Evolutionary conservation across 805 yeast genomes (phyloP).

Genomic region (Barnettozyma siamensis): DNA sequence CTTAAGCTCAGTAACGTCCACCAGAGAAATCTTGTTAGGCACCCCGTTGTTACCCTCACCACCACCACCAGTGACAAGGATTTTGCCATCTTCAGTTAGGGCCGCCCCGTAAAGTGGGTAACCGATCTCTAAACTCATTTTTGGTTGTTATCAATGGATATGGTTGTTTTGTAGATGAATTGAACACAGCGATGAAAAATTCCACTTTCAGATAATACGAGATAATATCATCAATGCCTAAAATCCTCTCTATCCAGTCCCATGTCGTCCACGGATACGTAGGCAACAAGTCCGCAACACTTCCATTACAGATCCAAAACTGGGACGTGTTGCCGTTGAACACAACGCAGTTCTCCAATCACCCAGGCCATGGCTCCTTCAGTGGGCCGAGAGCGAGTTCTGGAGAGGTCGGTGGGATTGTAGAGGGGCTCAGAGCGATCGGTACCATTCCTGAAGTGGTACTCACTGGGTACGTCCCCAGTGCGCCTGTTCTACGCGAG

Average conservation of each 20-base stretch:
- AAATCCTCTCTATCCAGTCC: slow-evolving; percentile 61
- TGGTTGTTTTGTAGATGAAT: too few species aligned
- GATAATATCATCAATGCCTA: slow-evolving; percentile 4
- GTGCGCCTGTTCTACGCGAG: slow-evolving; percentile 45
- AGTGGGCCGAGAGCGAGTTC: slow-evolving; percentile 50
- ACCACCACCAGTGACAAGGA: slow-evolving; percentile 89
- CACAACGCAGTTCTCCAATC: slow-evolving; percentile 86
- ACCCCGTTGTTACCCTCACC: slow-evolving; percentile 91
- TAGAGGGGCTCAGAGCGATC: slow-evolving; percentile 47
- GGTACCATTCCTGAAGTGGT: slow-evolving; percentile 49
- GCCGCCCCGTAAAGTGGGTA: slow-evolving; percentile 80
- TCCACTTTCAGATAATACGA: not conserved
- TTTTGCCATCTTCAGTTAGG: slow-evolving; percentile 52
- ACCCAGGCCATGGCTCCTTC: slow-evolving; percentile 78
- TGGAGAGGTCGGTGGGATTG: slow-evolving; percentile 41
- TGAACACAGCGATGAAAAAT: not conserved
- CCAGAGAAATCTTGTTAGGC: slow-evolving; percentile 72
- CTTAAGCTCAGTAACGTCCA: slow-evolving; percentile 42
- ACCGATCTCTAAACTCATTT: slow-evolving; percentile 4
- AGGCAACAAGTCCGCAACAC: slow-evolving; percentile 86
- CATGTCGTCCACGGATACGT: slow-evolving; percentile 96
- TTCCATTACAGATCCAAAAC: slow-evolving; percentile 78
- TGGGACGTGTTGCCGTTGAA: slow-evolving; percentile 93
- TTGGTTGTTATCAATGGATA: too few species aligned
- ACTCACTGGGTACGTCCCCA: slow-evolving; percentile 77